Conservation (phyloP, 2,329 filamentous ascomycete species). For the Colletotrichum somersetense region DNA sequence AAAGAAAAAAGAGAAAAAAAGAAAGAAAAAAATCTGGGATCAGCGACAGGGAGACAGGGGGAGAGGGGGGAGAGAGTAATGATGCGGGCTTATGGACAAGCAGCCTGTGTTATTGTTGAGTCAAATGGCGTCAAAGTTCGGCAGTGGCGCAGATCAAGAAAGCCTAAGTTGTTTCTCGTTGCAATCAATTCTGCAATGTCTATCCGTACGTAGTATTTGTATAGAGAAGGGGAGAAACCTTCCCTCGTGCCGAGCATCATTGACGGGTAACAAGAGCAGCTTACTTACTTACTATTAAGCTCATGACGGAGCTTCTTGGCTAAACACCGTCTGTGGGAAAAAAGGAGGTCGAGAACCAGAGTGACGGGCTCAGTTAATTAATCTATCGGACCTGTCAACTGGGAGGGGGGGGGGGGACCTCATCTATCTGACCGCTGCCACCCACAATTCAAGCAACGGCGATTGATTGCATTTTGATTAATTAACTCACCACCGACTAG, state of each 20-base stretch:
- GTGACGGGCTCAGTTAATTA: constrained; percentile 22
- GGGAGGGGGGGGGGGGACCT: not conserved
- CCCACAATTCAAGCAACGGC: constrained; percentile 37
- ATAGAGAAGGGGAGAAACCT: not conserved
- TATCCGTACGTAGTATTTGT: no score
- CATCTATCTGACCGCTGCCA: not conserved
- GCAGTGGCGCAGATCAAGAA: not conserved
- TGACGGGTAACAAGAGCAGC: constrained; percentile 1
- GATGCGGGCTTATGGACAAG: not conserved
- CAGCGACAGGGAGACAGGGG: constrained; percentile 24
- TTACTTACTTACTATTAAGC: not conserved
- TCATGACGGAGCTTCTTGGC: not conserved
- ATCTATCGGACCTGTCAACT: constrained; percentile 8
- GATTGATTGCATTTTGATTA: constrained; percentile 33
- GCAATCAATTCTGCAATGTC: not conserved
- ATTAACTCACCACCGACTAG: constrained; percentile 17
- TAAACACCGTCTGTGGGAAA: constrained; percentile 9
- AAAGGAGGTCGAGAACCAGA: not conserved
- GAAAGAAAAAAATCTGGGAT: constrained; percentile 26
- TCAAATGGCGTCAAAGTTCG: not conserved
- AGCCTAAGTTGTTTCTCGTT: constrained; percentile 1
- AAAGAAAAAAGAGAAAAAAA: not conserved
- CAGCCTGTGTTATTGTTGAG: constrained; percentile 4
- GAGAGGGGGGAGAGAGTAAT: not conserved
- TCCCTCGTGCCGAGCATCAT: not conserved